A percentile compares a stretch with the other conserved stretches of the same genome.
phyloP scores from a whole-genome alignment of 2,329 filamentous ascomycete genomes.

The Thelonectria blattea region DNA sequence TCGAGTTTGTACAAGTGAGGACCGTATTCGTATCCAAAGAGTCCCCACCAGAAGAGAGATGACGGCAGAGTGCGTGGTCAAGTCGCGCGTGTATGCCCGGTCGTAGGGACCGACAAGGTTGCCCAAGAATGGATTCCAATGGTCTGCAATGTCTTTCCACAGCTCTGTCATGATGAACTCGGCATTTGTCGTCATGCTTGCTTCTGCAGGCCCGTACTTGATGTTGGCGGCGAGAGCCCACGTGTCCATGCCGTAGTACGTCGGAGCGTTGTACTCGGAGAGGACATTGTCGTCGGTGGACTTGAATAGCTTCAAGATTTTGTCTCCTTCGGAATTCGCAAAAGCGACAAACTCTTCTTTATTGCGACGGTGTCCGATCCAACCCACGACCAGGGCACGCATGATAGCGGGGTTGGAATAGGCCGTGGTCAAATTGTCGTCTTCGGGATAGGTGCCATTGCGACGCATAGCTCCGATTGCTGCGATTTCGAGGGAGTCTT shows the following conservation, averaged over 20 bases:
- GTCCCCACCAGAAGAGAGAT: conserved; percentile 52
- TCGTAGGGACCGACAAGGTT: conserved; percentile 34
- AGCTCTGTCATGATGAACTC: conserved; percentile 25
- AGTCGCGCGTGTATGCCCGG: conserved; percentile 31
- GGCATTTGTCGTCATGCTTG: conserved; percentile 20
- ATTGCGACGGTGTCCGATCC: conserved; percentile 47
- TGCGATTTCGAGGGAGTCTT: conserved; percentile 44
- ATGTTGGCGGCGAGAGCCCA: conserved; percentile 48
- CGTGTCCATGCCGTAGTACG: conserved; percentile 49
- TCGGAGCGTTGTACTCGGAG: conserved; percentile 49
- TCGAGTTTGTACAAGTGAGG: conserved; percentile 47
- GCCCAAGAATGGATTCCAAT: conserved; percentile 32
- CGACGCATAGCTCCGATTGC: conserved; percentile 49
- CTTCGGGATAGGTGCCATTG: conserved; percentile 45
- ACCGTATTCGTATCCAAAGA: conserved; percentile 48
- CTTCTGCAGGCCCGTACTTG: conserved; percentile 40
- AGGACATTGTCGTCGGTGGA: conserved; percentile 40
- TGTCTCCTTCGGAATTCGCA: conserved; percentile 43
- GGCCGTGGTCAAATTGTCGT: conserved; percentile 46
- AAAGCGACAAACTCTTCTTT: conserved; percentile 47
- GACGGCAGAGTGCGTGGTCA: conserved; percentile 46
- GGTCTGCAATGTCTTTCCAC: conserved; percentile 31
- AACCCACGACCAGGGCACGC: conserved; percentile 48
- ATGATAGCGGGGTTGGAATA: conserved; percentile 52
- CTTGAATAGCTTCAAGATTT: conserved; percentile 41